phyloP scores from a whole-genome alignment of 441 rosid genomes.

The Rhodomyrtus psidioides region DNA sequence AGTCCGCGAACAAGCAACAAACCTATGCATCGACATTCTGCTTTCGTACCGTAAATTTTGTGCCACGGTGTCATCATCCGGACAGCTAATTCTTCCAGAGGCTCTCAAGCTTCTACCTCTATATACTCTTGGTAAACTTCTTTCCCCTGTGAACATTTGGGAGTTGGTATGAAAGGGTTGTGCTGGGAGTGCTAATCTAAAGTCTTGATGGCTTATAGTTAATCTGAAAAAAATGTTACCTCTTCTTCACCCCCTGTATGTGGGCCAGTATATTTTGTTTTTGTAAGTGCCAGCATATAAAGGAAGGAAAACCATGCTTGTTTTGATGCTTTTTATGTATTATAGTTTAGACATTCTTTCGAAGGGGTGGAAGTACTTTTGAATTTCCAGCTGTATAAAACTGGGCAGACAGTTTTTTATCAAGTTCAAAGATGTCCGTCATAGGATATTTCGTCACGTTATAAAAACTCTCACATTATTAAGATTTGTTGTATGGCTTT shows the following conservation, averaged over 20 bases:
- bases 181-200: neutral
- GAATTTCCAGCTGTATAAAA: neutral
- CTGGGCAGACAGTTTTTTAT: neutral
- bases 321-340: neutral
- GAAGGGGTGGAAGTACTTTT: neutral
- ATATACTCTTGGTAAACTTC: conserved; percentile 66
- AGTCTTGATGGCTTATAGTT: neutral
- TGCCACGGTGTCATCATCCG: conserved; percentile 93
- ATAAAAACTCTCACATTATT: neutral
- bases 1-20: conserved; percentile 77
- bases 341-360: neutral
- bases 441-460: neutral
- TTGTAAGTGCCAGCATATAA: neutral
- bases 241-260: neutral
- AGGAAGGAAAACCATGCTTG: neutral
- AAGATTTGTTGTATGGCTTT: neutral
- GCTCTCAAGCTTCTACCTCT: conserved; percentile 97
- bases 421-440: neutral
- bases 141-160: neutral
- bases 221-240: neutral
- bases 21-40: conserved; percentile 66
- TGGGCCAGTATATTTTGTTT: neutral
- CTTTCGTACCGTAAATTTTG: conserved; percentile 93
- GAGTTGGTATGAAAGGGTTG: neutral
- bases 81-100: conserved; percentile 99